A percentile compares a stretch with the other conserved stretches of the same genome.
These are phyloP conservation scores for Allomyces arbusculus DNA, from an alignment of 192 early-diverging fungal genomes.

Conservation along the genomic window DNA sequence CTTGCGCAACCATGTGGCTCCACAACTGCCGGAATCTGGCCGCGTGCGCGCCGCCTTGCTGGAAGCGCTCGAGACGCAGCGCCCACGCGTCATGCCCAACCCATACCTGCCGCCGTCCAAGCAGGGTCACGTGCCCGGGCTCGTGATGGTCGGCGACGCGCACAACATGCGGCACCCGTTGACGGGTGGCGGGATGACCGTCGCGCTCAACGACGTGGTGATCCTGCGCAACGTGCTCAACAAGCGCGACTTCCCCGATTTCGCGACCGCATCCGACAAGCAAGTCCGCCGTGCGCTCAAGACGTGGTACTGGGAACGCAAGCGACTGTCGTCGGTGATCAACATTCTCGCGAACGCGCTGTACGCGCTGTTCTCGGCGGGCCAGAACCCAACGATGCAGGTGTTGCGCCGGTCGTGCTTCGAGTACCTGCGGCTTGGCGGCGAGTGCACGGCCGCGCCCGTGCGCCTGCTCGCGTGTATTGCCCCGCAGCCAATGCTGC, in stretches of 20 bases:
- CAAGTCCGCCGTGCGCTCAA: constrained; percentile 32
- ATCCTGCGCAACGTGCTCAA: constrained; percentile 39
- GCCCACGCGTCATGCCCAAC: constrained; percentile 75
- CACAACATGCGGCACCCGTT: constrained; percentile 91
- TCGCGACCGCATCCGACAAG: constrained; percentile 13
- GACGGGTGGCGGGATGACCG: constrained; percentile 94
- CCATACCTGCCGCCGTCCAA: constrained; percentile 63
- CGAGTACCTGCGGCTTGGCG: constrained; percentile 67
- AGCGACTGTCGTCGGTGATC: constrained; percentile 50
- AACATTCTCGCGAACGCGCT: constrained; percentile 89
- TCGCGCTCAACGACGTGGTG: constrained; percentile 81
- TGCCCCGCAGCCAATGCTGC: constrained; percentile 44
- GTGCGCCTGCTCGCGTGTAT: constrained; percentile 73
- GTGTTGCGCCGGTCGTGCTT: constrained; percentile 71
- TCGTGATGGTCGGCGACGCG: constrained; percentile 80
- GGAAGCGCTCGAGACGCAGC: constrained; percentile 42
- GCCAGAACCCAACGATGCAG: constrained; percentile 44
- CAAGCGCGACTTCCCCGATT: constrained; percentile 18
- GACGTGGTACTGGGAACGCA: constrained; percentile 51
- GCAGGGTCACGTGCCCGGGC: constrained; percentile 43
- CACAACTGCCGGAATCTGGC: constrained; percentile 38
- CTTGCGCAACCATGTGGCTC: constrained; percentile 35
- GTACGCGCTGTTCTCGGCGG: constrained; percentile 72
- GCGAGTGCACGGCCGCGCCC: constrained; percentile 56
- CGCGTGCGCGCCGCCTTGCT: constrained; percentile 33